Conservation (phyloP, 371 early-diverging fungal species). For the Syncephalastrum racemosum region DNA sequence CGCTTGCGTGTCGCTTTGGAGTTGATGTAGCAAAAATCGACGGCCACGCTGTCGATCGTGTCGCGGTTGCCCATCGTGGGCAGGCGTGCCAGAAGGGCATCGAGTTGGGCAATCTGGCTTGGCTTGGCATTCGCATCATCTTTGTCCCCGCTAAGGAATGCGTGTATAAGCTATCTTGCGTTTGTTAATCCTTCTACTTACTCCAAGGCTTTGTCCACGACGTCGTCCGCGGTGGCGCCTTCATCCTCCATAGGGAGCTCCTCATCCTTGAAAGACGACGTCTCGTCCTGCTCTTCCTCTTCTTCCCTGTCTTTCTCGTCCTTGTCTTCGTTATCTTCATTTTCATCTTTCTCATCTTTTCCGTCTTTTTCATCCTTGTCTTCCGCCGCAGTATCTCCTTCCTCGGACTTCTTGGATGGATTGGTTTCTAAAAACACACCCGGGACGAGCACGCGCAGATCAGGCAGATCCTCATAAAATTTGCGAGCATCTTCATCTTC, state of each 20-base stretch:
- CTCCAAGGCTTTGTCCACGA: conserved; percentile 41
- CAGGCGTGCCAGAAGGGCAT: conserved; percentile 73
- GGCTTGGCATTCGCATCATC: conserved; percentile 46
- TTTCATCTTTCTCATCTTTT: conserved; percentile 26
- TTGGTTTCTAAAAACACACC: conserved; percentile 65
- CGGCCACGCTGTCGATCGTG: conserved; percentile 84
- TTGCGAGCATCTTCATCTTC: conserved; percentile 85
- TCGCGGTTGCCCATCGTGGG: conserved; percentile 80
- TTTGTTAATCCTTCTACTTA: conserved; percentile 6
- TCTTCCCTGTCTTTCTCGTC: conserved; percentile 12
- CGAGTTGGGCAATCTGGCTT: conserved; percentile 59
- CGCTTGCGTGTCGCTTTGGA: conserved; percentile 76
- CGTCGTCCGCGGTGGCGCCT: conserved; percentile 13
- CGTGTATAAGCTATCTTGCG: too few species aligned
- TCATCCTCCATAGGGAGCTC: conserved; percentile 6
- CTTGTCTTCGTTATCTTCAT: conserved; percentile 13
- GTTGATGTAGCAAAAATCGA: conserved; percentile 92
- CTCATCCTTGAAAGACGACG: too few species aligned
- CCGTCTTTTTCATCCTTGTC: conserved; percentile 19
- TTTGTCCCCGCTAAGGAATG: conserved; percentile 20
- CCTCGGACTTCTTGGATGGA: conserved; percentile 24
- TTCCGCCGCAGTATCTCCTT: conserved; percentile 12
- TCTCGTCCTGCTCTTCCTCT: too few species aligned
- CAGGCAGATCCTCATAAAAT: conserved; percentile 83
- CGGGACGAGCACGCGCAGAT: conserved; percentile 78